These are phyloP conservation scores for Euclidium syriacum DNA, from an alignment of 345 rosid species.

Conservation along the genomic window DNA sequence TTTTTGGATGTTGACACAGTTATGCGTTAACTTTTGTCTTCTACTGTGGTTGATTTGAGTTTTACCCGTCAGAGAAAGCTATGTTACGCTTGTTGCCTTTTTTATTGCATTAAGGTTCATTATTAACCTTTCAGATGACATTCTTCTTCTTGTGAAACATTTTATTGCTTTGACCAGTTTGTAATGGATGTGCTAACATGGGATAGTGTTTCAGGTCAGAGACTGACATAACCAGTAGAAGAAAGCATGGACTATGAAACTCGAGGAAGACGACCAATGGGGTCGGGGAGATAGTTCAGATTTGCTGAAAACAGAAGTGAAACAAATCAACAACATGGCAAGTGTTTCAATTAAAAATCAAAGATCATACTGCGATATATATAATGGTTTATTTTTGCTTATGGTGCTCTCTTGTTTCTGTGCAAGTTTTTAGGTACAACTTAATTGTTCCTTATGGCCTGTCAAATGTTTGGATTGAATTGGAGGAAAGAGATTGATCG, in stretches of 20 bases:
- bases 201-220: constrained; percentile 55
- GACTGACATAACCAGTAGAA: constrained; percentile 69
- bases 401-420: background rate
- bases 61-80: background rate
- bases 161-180: background rate
- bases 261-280: constrained; percentile 42
- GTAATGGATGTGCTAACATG: background rate
- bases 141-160: too few relatives aligned
- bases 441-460: constrained; percentile 83
- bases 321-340: constrained; percentile 70
- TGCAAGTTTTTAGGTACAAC: constrained; percentile 77
- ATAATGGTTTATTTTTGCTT: too few relatives aligned
- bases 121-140: too few relatives aligned
- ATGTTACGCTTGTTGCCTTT: background rate
- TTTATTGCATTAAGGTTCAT: background rate
- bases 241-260: constrained; percentile 59
- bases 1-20: background rate
- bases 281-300: constrained; percentile 48
- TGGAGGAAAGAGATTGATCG: constrained; percentile 82
- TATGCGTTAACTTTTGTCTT: background rate
- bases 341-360: constrained; percentile 5
- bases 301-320: constrained; percentile 48
- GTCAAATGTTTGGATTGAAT: constrained; percentile 80
- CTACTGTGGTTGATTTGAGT: background rate
- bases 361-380: background rate